Evolutionary conservation across 345 rosid genomes (phyloP).

Genomic region (Eutrema japonicum): DNA sequence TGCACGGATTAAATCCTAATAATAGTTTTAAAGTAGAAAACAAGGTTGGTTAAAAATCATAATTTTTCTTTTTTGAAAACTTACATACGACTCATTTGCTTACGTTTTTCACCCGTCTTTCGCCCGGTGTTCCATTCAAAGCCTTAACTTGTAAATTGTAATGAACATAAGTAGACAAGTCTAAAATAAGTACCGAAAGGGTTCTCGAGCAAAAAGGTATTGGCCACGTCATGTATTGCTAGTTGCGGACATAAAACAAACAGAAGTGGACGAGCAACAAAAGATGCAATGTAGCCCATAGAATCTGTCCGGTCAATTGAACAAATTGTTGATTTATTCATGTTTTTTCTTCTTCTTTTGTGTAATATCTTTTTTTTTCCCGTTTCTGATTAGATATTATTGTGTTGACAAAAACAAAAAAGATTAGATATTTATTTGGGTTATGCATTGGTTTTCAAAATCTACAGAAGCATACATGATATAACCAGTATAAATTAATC

Average conservation of each 20-base stretch:
- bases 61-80: too few relatives aligned
- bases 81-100: too few relatives aligned
- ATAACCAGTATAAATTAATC: neutral
- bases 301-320: constrained; percentile 48
- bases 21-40: neutral
- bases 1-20: neutral
- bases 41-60: neutral
- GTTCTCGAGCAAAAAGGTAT: constrained; percentile 15
- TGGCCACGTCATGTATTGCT: constrained; percentile 38
- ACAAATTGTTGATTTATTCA: constrained; percentile 31
- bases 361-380: constrained; percentile 30
- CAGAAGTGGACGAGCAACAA: constrained; percentile 44
- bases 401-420: too few relatives aligned
- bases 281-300: constrained; percentile 42
- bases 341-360: constrained; percentile 23
- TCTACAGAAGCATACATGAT: neutral
- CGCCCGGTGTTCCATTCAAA: too few relatives aligned
- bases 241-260: constrained; percentile 44
- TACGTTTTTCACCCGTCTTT: too few relatives aligned
- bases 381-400: constrained; percentile 23
- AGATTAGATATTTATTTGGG: too few relatives aligned
- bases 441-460: constrained; percentile 7
- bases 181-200: constrained; percentile 26
- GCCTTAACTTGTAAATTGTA: constrained; percentile 24
- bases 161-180: constrained; percentile 37